phyloP scores from a whole-genome alignment of 768 basidiomycete species.

The Boletus pseudo-olivaceus region DNA sequence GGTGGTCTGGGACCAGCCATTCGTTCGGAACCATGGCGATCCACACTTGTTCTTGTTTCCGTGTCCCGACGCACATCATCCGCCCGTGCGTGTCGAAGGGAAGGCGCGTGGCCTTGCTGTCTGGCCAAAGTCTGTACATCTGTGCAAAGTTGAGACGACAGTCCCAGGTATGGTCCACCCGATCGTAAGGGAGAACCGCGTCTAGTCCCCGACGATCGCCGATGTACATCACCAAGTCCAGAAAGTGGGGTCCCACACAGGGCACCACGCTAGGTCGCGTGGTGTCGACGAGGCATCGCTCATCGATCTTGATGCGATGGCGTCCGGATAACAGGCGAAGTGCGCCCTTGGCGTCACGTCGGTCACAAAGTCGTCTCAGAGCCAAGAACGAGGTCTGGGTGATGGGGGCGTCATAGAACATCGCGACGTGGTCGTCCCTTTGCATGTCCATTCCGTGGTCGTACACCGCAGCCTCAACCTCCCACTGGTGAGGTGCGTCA shows the following conservation, averaged over 20 bases:
- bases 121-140: not conserved
- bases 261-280: not conserved
- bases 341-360: not conserved
- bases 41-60: not conserved
- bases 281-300: not conserved
- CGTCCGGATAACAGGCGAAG: not conserved
- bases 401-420: not conserved
- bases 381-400: rapidly evolving
- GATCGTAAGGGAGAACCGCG: not conserved
- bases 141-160: not conserved
- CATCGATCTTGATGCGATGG: not conserved
- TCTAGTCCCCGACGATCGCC: not conserved
- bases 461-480: not conserved
- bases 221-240: conserved; percentile 3
- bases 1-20: no score
- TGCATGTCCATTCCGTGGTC: not conserved
- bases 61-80: not conserved
- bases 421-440: not conserved
- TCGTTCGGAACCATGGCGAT: no score
- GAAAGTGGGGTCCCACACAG: not conserved
- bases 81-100: not conserved
- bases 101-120: not conserved
- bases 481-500: not conserved
- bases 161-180: not conserved
- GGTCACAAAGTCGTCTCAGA: not conserved